Evolutionary conservation across 1,139 yeast genomes (phyloP).

Genomic region (Pneumocystis wakefieldiae): DNA sequence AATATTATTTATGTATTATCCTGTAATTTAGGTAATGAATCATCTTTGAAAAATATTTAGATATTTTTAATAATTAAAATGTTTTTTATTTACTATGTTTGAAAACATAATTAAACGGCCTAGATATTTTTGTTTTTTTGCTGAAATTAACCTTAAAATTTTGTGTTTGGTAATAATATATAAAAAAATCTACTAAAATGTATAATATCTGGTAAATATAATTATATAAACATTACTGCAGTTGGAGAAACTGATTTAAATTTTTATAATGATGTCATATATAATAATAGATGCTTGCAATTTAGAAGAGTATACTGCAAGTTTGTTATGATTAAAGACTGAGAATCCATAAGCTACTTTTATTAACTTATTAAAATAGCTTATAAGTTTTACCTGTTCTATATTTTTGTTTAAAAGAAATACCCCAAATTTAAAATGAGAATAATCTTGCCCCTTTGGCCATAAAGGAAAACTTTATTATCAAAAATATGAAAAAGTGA

Average conservation of each 20-base stretch:
- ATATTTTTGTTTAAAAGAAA: constrained; percentile 35
- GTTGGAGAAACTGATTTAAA: background rate
- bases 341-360: constrained; percentile 26
- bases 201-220: background rate
- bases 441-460: constrained; percentile 32
- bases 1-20: too few relatives aligned
- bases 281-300: constrained; percentile 25
- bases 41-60: too few relatives aligned
- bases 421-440: constrained; percentile 40
- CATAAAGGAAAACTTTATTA: constrained; percentile 32
- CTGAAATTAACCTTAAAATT: background rate
- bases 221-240: background rate
- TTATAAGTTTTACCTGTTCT: constrained; percentile 24
- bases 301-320: constrained; percentile 28
- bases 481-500: constrained; percentile 5
- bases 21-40: too few relatives aligned
- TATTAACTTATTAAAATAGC: background rate
- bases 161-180: background rate
- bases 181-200: background rate
- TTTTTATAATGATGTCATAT: background rate
- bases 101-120: background rate
- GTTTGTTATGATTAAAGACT: constrained; percentile 24
- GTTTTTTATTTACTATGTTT: too few relatives aligned
- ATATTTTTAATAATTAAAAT: too few relatives aligned
- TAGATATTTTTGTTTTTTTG: background rate